Conservation (phyloP, 352 stramenopile genomes). For the Pythium insidiosum region DNA sequence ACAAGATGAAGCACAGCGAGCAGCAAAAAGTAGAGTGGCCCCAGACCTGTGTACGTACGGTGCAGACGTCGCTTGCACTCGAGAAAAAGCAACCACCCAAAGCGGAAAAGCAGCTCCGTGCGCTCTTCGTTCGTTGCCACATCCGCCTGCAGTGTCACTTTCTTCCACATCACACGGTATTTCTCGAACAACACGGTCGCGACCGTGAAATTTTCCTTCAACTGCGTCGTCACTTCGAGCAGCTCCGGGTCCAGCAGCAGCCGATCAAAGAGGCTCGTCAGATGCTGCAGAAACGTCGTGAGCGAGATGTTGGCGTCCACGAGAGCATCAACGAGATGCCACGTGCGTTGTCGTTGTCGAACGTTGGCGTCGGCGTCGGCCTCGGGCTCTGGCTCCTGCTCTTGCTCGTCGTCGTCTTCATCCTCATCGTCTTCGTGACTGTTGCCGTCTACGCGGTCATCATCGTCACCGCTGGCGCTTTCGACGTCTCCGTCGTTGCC, state of each 20-base stretch:
- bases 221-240: slow-evolving; percentile 49
- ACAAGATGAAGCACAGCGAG: slow-evolving; percentile 68
- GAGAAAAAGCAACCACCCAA: slow-evolving; percentile 73
- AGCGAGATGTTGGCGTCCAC: slow-evolving; percentile 46
- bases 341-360: background rate
- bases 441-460: slow-evolving; percentile 5
- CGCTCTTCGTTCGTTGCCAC: slow-evolving; percentile 10
- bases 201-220: slow-evolving; percentile 80
- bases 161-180: slow-evolving; percentile 55
- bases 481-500: background rate
- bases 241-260: slow-evolving; percentile 68
- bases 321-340: slow-evolving; percentile 19
- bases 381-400: background rate
- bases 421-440: slow-evolving; percentile 8
- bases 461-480: background rate
- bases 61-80: slow-evolving; percentile 38
- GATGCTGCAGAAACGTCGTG: slow-evolving; percentile 52
- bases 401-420: slow-evolving; percentile 5
- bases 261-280: slow-evolving; percentile 77
- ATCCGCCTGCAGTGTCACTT: slow-evolving; percentile 17
- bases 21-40: slow-evolving; percentile 68
- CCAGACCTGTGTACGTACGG: slow-evolving; percentile 43
- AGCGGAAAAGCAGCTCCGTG: slow-evolving; percentile 40
- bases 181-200: slow-evolving; percentile 71
- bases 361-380: background rate